phyloP scores from a whole-genome alignment of 345 rosid species.

The Dimocarpus longan region DNA sequence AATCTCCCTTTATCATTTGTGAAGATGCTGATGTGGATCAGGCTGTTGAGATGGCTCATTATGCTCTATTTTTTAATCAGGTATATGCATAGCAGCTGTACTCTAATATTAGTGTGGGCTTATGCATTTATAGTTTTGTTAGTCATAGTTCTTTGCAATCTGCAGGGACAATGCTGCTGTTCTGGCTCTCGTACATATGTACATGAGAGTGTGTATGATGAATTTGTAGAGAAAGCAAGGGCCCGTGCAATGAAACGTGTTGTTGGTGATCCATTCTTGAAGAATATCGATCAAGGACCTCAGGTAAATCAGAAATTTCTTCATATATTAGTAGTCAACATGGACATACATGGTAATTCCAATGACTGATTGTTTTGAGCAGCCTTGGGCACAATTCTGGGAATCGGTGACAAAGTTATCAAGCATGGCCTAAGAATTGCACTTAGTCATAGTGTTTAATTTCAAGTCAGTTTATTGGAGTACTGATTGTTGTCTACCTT shows the following conservation, averaged over 20 bases:
- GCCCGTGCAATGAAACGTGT: conserved; percentile 63
- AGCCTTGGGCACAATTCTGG: neutral
- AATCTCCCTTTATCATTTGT: conserved; percentile 93
- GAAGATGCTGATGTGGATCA: conserved; percentile 92
- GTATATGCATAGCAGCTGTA: conserved; percentile 32
- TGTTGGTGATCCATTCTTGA: conserved; percentile 91
- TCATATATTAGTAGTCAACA: neutral
- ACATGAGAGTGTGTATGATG: conserved; percentile 79
- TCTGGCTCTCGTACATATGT: conserved; percentile 97
- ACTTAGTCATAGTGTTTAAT: neutral
- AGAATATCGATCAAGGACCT: conserved; percentile 89
- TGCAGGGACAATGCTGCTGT: conserved; percentile 93
- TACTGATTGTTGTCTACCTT: neutral
- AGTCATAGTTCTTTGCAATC: conserved; percentile 3
- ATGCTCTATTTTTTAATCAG: conserved; percentile 93
- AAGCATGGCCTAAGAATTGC: neutral
- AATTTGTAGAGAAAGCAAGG: conserved; percentile 86
- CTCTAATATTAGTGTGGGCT: neutral
- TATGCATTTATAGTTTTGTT: neutral
- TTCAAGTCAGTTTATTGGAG: neutral
- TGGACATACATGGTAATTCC: neutral
- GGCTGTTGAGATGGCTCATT: conserved; percentile 85
- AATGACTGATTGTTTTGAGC: neutral
- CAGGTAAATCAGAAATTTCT: conserved; percentile 54
- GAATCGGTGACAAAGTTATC: neutral